Evolutionary conservation across 2,329 filamentous ascomycete species (phyloP).

Genomic region (Beauveria sp.): DNA sequence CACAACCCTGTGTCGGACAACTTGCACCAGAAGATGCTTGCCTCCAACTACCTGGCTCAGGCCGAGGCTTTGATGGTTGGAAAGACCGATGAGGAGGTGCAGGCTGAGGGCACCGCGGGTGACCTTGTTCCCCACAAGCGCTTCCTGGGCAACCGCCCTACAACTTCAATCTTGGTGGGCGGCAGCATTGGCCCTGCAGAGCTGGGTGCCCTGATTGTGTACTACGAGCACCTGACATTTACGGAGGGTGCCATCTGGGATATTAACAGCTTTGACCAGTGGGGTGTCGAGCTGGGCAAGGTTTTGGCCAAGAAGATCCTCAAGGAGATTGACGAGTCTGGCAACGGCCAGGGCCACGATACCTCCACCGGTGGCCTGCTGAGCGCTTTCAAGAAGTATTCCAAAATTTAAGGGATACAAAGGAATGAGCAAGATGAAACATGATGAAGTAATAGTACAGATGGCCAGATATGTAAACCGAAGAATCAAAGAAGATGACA

Average conservation of each 20-base stretch:
- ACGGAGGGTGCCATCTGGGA: conserved; percentile 98
- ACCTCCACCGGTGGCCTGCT: conserved; percentile 83
- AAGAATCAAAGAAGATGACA: neutral
- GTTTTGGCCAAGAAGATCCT: conserved; percentile 88
- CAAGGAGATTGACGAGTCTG: conserved; percentile 73
- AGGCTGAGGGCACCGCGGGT: conserved; percentile 64
- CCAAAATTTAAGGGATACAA: conserved; percentile 35
- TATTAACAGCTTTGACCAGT: conserved; percentile 99
- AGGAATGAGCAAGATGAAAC: neutral
- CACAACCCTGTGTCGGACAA: conserved; percentile 93
- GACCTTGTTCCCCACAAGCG: conserved; percentile 95
- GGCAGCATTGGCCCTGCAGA: conserved; percentile 91
- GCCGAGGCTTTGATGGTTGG: conserved; percentile 86
- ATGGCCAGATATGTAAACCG: neutral
- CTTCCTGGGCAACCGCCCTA: conserved; percentile 95
- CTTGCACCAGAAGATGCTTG: conserved; percentile 94
- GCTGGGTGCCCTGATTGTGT: conserved; percentile 90
- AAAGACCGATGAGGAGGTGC: conserved; percentile 74
- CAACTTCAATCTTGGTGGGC: conserved; percentile 83
- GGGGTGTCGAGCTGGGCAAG: conserved; percentile 98
- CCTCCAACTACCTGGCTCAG: conserved; percentile 86
- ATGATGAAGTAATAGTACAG: neutral
- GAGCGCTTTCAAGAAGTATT: conserved; percentile 79
- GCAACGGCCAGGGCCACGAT: conserved; percentile 69
- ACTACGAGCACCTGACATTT: conserved; percentile 98